These are phyloP conservation scores for Malassezia restricta DNA, from an alignment of 1,284 basidiomycete genomes.

Conservation along the genomic window DNA sequence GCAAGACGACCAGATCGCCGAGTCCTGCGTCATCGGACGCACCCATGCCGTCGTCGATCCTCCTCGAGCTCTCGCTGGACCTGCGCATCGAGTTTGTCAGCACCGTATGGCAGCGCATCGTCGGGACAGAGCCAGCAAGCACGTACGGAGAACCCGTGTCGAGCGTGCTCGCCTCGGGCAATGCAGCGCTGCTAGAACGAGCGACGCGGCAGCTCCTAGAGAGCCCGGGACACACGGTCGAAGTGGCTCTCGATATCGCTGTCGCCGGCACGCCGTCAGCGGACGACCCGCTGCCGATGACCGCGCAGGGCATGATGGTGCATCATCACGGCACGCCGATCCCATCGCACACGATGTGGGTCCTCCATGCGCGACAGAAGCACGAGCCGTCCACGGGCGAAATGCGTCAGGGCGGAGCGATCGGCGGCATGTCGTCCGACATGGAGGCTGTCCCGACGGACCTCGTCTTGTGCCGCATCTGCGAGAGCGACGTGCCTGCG, in stretches of 20 bases:
- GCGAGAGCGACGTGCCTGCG: conserved; percentile 87
- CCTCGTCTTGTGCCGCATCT: conserved; percentile 91
- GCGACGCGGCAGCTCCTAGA: conserved; percentile 73
- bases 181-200: conserved; percentile 72
- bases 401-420: background rate
- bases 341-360: conserved; percentile 98
- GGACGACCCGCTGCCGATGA: conserved; percentile 59
- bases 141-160: conserved; percentile 70
- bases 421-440: conserved; percentile 17
- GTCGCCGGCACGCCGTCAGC: conserved; percentile 51
- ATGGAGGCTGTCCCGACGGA: conserved; percentile 49
- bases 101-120: conserved; percentile 80
- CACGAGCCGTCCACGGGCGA: background rate
- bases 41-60: conserved; percentile 42
- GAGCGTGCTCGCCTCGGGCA: conserved; percentile 66
- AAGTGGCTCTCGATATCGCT: conserved; percentile 62
- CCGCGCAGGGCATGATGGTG: conserved; percentile 98
- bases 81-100: conserved; percentile 78
- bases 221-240: conserved; percentile 87
- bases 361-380: conserved; percentile 51
- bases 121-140: conserved; percentile 69
- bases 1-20: background rate
- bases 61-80: conserved; percentile 85
- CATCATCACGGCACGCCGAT: conserved; percentile 72
- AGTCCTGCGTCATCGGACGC: background rate